Evolutionary conservation across 176 grass and related monocot species (phyloP).

Genomic region (maize (Zea mays)): Zm-B73-REFERENCE-NAM-5.0 NC_050102.1:36369001-36369500

Average conservation of each 20-base stretch:
- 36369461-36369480: not conserved
- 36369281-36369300: not conserved
- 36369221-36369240: not conserved
- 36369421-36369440: too few species aligned
- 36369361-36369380: too few species aligned
- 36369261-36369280: not conserved
- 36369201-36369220: not conserved
- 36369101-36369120: not conserved
- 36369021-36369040: not conserved
- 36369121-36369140: too few species aligned
- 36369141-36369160: not conserved
- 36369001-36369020: slow-evolving; percentile 26
- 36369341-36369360: too few species aligned
- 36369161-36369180: not conserved
- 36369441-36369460: too few species aligned
- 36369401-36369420: too few species aligned
- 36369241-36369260: not conserved
- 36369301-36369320: too few species aligned
- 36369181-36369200: not conserved
- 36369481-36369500: not conserved
- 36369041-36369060: not conserved
- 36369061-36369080: not conserved
- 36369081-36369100: not conserved
- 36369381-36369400: too few species aligned
- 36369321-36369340: too few species aligned